These are phyloP conservation scores for Oehlia diaphana DNA, from an alignment of 192 early-diverging fungal species.

Conservation along the genomic window DNA sequence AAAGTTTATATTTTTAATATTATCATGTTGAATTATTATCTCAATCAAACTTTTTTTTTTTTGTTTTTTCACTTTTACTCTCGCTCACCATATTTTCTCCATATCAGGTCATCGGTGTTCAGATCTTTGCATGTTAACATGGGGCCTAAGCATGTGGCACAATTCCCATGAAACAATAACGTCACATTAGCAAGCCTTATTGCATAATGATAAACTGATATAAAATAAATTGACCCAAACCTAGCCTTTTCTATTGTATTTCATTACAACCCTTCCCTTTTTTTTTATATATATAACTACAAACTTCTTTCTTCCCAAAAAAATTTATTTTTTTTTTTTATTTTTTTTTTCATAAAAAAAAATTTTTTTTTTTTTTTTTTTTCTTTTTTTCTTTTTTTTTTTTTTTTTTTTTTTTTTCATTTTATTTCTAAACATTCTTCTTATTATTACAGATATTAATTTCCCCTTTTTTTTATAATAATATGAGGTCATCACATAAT, in stretches of 20 bases:
- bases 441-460: too few species aligned
- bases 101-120: slow-evolving; percentile 19
- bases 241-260: too few species aligned
- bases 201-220: slow-evolving; percentile 4
- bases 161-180: slow-evolving; percentile 22
- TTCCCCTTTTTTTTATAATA: background rate
- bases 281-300: too few species aligned
- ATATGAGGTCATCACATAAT: slow-evolving; percentile 8
- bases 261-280: too few species aligned
- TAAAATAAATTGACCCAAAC: too few species aligned
- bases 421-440: background rate
- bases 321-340: too few species aligned
- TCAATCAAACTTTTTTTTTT: background rate
- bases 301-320: too few species aligned
- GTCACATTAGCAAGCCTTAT: slow-evolving; percentile 7
- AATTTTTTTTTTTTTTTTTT: slow-evolving; percentile 17
- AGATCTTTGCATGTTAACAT: slow-evolving; percentile 16
- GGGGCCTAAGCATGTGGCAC: slow-evolving; percentile 19
- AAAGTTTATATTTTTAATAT: background rate
- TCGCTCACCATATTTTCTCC: background rate
- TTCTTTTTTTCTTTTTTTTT: background rate
- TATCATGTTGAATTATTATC: background rate
- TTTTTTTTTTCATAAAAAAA: too few species aligned
- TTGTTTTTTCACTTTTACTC: background rate
- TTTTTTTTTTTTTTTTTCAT: background rate